Evolutionary conservation across 2,329 filamentous ascomycete genomes (phyloP).

Genomic region (Fusarium tricinctum): DNA sequence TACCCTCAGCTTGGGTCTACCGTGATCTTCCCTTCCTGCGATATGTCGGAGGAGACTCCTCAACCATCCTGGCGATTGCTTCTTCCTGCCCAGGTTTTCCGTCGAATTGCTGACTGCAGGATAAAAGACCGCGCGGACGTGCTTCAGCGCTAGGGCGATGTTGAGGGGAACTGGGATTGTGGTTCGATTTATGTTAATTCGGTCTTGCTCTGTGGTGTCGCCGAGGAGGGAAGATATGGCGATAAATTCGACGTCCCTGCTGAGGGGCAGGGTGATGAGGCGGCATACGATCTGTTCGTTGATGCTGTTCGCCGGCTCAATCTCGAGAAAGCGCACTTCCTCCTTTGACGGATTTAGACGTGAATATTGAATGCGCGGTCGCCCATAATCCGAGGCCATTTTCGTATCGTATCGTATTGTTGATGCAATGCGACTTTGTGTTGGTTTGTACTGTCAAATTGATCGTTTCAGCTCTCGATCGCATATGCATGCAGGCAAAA

Average conservation of each 20-base stretch:
- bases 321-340: conserved; percentile 54
- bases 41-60: conserved; percentile 27
- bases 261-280: conserved; percentile 51
- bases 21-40: conserved; percentile 32
- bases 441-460: background rate
- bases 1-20: conserved; percentile 44
- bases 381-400: conserved; percentile 20
- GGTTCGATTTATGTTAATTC: conserved; percentile 50
- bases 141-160: conserved; percentile 51
- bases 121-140: conserved; percentile 54
- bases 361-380: conserved; percentile 33
- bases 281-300: conserved; percentile 53
- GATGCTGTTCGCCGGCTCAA: conserved; percentile 49
- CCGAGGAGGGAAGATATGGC: conserved; percentile 52
- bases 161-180: conserved; percentile 49
- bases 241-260: conserved; percentile 47
- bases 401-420: conserved; percentile 5
- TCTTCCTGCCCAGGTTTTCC: conserved; percentile 32
- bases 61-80: conserved; percentile 31
- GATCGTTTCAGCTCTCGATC: background rate
- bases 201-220: conserved; percentile 50
- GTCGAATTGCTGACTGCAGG: conserved; percentile 43
- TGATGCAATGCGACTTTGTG: background rate
- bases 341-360: conserved; percentile 29
- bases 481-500: background rate